These are phyloP conservation scores for Boletus bicolor DNA, from an alignment of 768 basidiomycete species.

Conservation along the genomic window DNA sequence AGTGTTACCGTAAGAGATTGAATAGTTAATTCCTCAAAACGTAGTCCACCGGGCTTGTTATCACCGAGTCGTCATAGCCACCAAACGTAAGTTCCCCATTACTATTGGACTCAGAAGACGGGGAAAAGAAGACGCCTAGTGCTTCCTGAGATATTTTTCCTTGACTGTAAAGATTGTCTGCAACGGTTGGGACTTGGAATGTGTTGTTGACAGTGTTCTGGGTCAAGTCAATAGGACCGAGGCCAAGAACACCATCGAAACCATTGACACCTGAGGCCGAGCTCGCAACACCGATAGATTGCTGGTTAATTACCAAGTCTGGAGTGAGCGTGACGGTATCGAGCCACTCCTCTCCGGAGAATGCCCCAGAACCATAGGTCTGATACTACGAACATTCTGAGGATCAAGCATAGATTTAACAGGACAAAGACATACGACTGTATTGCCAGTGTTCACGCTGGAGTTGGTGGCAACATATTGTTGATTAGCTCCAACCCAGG, in stretches of 20 bases:
- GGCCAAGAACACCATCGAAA: constrained; percentile 40
- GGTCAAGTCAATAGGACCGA: constrained; percentile 35
- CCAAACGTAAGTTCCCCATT: constrained; percentile 30
- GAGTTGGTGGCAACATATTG: constrained; percentile 15
- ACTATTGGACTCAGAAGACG: constrained; percentile 18
- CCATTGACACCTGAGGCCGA: constrained; percentile 24
- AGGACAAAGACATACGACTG: constrained; percentile 13
- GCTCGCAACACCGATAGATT: constrained; percentile 37
- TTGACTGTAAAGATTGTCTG: constrained; percentile 33
- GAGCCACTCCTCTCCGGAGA: constrained; percentile 16
- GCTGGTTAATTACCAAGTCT: constrained; percentile 12
- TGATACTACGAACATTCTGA: background rate
- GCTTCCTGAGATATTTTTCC: constrained; percentile 26
- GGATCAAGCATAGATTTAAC: constrained; percentile 2
- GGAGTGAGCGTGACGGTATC: constrained; percentile 14
- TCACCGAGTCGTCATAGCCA: constrained; percentile 16
- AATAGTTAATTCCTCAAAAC: constrained; percentile 33
- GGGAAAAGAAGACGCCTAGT: constrained; percentile 35
- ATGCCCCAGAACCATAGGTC: constrained; percentile 2
- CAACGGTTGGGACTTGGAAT: constrained; percentile 31
- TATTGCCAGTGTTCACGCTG: constrained; percentile 16
- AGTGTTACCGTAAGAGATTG: constrained; percentile 25
- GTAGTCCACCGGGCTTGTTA: constrained; percentile 17
- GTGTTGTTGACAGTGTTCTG: constrained; percentile 16
- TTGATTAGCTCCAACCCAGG: constrained; percentile 28